phyloP scores from a whole-genome alignment of 192 early-diverging fungal genomes.

The Coemansia sp. region DNA sequence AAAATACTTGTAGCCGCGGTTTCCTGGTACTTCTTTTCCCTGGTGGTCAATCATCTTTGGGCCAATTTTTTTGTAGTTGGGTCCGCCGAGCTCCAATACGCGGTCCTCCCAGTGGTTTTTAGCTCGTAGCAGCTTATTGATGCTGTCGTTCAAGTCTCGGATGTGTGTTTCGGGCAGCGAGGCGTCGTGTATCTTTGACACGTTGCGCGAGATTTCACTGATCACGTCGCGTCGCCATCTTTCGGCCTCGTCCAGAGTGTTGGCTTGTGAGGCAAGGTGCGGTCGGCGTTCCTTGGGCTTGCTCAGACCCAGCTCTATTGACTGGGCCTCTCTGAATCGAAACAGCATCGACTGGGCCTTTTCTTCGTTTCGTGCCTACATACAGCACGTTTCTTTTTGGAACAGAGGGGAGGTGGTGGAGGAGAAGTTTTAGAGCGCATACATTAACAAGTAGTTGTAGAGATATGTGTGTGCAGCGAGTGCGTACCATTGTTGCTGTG shows the following conservation, averaged over 20 bases:
- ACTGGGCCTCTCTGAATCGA: slow-evolving; percentile 95
- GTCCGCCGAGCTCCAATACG: slow-evolving; percentile 91
- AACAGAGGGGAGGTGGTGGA: too few species aligned
- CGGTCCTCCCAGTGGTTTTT: slow-evolving; percentile 92
- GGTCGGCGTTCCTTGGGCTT: slow-evolving; percentile 75
- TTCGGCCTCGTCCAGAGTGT: slow-evolving; percentile 79
- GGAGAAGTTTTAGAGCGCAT: too few species aligned
- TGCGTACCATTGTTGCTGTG: background rate
- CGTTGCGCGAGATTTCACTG: slow-evolving; percentile 85
- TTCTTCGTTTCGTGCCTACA: slow-evolving; percentile 94
- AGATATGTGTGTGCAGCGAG: too few species aligned
- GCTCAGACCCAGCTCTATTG: slow-evolving; percentile 73
- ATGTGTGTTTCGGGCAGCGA: slow-evolving; percentile 88
- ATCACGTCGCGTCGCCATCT: slow-evolving; percentile 91
- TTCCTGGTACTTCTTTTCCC: slow-evolving; percentile 88
- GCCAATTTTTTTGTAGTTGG: slow-evolving; percentile 84
- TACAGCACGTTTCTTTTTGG: background rate
- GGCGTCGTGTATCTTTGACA: slow-evolving; percentile 92
- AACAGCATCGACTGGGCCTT: slow-evolving; percentile 99
- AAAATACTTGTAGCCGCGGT: slow-evolving; percentile 97
- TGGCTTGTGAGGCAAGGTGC: slow-evolving; percentile 68
- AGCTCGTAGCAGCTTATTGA: slow-evolving; percentile 92
- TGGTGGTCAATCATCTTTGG: slow-evolving; percentile 83
- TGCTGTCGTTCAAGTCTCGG: slow-evolving; percentile 93
- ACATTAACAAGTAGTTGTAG: too few species aligned